A percentile compares a stretch with the other conserved stretches of the same genome.
Conservation (phyloP, 305 asterid genomes). For the Striga hermonthica region DNA sequence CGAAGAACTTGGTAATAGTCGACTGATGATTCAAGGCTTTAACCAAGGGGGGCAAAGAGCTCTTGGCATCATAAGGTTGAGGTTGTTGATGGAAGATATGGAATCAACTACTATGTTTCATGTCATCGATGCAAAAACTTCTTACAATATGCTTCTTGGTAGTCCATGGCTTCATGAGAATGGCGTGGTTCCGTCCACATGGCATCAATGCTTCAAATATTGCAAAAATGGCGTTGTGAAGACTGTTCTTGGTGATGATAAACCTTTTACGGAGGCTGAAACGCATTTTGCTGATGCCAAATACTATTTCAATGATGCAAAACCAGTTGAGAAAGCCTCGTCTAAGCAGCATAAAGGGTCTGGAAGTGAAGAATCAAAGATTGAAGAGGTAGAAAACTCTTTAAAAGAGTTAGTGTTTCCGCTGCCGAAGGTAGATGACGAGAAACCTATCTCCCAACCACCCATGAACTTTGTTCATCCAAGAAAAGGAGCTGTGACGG, state of each 20-base stretch:
- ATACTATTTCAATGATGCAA: neutral
- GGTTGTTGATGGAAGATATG: constrained; percentile 1
- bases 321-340: neutral
- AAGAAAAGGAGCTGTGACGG: neutral
- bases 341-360: neutral
- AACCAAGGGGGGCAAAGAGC: neutral
- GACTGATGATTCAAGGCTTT: constrained; percentile 1
- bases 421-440: too few species aligned
- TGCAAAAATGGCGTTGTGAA: neutral
- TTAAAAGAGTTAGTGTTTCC: neutral
- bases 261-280: neutral
- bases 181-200: neutral
- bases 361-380: too few species aligned
- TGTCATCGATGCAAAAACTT: neutral
- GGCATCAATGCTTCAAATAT: constrained; percentile 8
- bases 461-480: neutral
- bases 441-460: neutral
- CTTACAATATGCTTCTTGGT: neutral
- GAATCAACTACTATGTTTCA: neutral
- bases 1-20: neutral
- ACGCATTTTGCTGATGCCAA: neutral
- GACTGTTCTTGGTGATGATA: neutral
- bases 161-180: constrained; percentile 2
- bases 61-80: neutral
- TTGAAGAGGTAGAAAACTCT: neutral